Conservation (phyloP, 495 filamentous ascomycete species). For the Aspergillus avenaceus region DNA sequence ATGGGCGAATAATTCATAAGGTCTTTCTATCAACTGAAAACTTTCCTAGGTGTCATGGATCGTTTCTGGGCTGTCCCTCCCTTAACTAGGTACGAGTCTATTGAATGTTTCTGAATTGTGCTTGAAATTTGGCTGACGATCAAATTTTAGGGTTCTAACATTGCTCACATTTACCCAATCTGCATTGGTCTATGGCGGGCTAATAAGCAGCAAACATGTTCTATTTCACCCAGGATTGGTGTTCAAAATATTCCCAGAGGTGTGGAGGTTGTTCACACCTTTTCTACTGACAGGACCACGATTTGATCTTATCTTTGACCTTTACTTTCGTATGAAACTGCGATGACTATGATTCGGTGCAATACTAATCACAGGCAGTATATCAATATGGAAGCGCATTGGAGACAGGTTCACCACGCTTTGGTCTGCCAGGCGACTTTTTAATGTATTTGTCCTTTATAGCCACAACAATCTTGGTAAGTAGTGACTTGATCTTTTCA, state of each 20-base stretch:
- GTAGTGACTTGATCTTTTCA: constrained; percentile 24
- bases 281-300: constrained; percentile 67
- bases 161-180: constrained; percentile 63
- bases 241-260: constrained; percentile 60
- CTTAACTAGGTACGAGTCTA: constrained; percentile 56
- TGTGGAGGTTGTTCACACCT: constrained; percentile 65
- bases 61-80: constrained; percentile 68
- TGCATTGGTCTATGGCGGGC: constrained; percentile 53
- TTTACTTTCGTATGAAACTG: constrained; percentile 66
- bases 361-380: constrained; percentile 44
- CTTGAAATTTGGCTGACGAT: neutral
- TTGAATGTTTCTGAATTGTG: constrained; percentile 6
- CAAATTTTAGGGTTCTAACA: constrained; percentile 58
- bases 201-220: constrained; percentile 51
- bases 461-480: constrained; percentile 56
- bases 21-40: neutral
- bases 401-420: constrained; percentile 57
- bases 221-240: constrained; percentile 54
- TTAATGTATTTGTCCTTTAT: constrained; percentile 64
- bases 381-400: constrained; percentile 62
- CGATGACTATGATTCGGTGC: constrained; percentile 8
- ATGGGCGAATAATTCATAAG: too few species aligned
- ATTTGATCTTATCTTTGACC: constrained; percentile 70
- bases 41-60: constrained; percentile 45
- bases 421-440: constrained; percentile 63